phyloP scores from a whole-genome alignment of 768 basidiomycete species.

The Collybiopsis luxurians region DNA sequence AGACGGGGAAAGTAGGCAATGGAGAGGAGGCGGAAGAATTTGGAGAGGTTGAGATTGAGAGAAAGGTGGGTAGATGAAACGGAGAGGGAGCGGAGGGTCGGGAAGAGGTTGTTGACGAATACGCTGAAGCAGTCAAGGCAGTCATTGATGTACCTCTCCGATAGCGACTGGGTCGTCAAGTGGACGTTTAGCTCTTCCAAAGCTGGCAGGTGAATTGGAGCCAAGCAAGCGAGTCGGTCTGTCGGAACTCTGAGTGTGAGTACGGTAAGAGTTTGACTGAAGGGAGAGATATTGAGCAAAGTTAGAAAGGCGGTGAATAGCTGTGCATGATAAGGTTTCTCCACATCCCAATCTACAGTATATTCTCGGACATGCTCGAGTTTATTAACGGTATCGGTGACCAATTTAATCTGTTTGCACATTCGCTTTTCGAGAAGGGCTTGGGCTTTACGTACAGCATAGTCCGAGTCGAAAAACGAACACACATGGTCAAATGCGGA shows the following conservation, averaged over 20 bases:
- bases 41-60: slow-evolving; percentile 35
- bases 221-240: slow-evolving; percentile 30
- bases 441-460: neutral
- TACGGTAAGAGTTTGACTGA: slow-evolving; percentile 28
- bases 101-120: slow-evolving; percentile 41
- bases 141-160: slow-evolving; percentile 27
- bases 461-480: slow-evolving; percentile 6
- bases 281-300: slow-evolving; percentile 22
- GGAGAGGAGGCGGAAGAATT: slow-evolving; percentile 30
- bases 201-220: slow-evolving; percentile 28
- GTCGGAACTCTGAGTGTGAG: slow-evolving; percentile 39
- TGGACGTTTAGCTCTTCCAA: slow-evolving; percentile 34
- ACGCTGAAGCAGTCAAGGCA: slow-evolving; percentile 40
- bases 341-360: slow-evolving; percentile 38
- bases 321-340: slow-evolving; percentile 29
- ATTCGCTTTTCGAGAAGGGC: slow-evolving; percentile 25
- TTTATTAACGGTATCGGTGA: slow-evolving; percentile 28
- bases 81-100: slow-evolving; percentile 34
- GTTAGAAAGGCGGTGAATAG: slow-evolving; percentile 35
- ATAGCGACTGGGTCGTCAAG: slow-evolving; percentile 29
- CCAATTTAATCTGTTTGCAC: slow-evolving; percentile 30
- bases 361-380: slow-evolving; percentile 35
- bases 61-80: slow-evolving; percentile 34
- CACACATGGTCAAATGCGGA: neutral
- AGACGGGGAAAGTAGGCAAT: slow-evolving; percentile 36